Conservation (phyloP, 176 grass and related monocot genomes). For the Oryza nivara region DNA sequence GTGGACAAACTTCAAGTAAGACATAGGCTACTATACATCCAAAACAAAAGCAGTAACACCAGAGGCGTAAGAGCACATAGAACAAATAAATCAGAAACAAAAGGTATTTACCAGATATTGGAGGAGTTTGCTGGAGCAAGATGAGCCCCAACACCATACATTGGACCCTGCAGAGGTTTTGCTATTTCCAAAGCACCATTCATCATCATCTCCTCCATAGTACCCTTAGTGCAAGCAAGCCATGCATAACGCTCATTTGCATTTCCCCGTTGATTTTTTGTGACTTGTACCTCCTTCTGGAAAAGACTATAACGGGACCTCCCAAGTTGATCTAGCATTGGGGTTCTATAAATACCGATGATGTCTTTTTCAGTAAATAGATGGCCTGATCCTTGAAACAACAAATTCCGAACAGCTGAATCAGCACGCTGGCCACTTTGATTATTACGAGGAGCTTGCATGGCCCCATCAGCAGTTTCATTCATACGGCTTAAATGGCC, state of each 20-base stretch:
- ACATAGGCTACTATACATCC: slow-evolving; percentile 14
- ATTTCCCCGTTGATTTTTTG: slow-evolving; percentile 63
- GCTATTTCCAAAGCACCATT: slow-evolving; percentile 54
- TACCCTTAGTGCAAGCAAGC: slow-evolving; percentile 67
- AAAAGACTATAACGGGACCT: slow-evolving; percentile 64
- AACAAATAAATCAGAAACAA: slow-evolving; percentile 22
- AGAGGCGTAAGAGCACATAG: slow-evolving; percentile 17
- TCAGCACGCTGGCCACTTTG: slow-evolving; percentile 29
- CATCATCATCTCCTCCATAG: slow-evolving; percentile 72
- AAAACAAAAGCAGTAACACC: slow-evolving; percentile 14
- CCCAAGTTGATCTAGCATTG: slow-evolving; percentile 60
- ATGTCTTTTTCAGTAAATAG: slow-evolving; percentile 64
- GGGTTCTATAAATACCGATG: slow-evolving; percentile 71
- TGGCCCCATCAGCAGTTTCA: slow-evolving; percentile 26
- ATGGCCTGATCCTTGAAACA: slow-evolving; percentile 65
- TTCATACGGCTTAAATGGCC: slow-evolving; percentile 29
- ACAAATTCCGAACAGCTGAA: slow-evolving; percentile 57
- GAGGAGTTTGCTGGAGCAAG: slow-evolving; percentile 79
- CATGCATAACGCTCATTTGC: slow-evolving; percentile 89
- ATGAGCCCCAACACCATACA: slow-evolving; percentile 72
- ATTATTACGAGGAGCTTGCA: slow-evolving; percentile 15
- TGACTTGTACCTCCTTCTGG: slow-evolving; percentile 59
- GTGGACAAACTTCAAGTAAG: slow-evolving; percentile 42
- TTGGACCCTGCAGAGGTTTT: slow-evolving; percentile 42
- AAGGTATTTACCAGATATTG: slow-evolving; percentile 61